phyloP scores from a whole-genome alignment of 1,284 basidiomycete species.

The Caloboletus firmus region DNA sequence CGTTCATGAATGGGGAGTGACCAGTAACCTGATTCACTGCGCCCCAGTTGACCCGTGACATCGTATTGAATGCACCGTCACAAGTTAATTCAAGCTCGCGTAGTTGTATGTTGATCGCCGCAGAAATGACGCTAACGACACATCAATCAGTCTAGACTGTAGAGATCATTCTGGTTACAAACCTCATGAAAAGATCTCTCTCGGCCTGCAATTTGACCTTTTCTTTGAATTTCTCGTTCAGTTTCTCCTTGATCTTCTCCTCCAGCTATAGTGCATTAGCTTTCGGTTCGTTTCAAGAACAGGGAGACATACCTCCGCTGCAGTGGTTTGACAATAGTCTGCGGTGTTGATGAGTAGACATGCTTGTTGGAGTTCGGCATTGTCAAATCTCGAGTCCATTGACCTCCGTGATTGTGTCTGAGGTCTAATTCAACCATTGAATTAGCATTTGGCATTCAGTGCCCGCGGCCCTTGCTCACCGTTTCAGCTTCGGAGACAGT shows the following conservation, averaged over 20 bases:
- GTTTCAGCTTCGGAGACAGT: constrained; percentile 69
- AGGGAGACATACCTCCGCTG: constrained; percentile 62
- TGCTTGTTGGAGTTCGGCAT: constrained; percentile 73
- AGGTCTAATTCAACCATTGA: constrained; percentile 32
- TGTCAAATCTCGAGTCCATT: constrained; percentile 73
- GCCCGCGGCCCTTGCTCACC: constrained; percentile 39
- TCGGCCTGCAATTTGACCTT: constrained; percentile 84
- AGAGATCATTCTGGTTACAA: constrained; percentile 15
- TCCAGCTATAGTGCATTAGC: constrained; percentile 65
- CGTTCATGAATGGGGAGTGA: constrained; percentile 77
- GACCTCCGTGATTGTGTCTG: constrained; percentile 59
- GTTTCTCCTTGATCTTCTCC: constrained; percentile 84
- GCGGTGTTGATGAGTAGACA: constrained; percentile 94
- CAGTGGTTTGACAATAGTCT: constrained; percentile 95
- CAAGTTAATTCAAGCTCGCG: constrained; percentile 80
- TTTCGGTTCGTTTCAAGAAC: neutral
- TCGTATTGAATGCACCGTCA: constrained; percentile 72
- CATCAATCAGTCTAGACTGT: constrained; percentile 5
- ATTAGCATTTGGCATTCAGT: neutral
- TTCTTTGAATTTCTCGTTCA: constrained; percentile 73
- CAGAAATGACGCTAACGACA: constrained; percentile 70
- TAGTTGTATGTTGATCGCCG: constrained; percentile 74
- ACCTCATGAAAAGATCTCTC: constrained; percentile 87
- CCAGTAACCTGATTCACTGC: constrained; percentile 81
- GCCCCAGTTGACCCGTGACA: constrained; percentile 79